A percentile compares a stretch with the other conserved stretches of the same genome.
Conservation (phyloP, 192 early-diverging fungal species). For the Dispira parvispora region DNA sequence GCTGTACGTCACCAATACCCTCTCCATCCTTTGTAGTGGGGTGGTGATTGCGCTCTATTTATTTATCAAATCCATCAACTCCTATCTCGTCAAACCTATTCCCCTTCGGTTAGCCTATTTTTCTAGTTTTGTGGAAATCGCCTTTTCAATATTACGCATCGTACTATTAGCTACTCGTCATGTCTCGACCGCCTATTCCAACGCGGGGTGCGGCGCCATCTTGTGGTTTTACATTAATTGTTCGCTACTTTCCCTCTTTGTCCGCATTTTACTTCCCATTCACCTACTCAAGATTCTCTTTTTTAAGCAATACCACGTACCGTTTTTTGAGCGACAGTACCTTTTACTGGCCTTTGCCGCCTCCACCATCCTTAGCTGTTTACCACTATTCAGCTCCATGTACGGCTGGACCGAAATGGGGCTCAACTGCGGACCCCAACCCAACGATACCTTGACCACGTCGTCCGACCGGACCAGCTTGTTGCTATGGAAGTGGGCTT, state of each 20-base stretch:
- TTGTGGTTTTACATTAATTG: constrained; percentile 6
- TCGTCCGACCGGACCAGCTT: not conserved
- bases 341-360: not conserved
- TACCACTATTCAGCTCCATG: constrained; percentile 2
- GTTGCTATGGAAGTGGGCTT: constrained; percentile 9
- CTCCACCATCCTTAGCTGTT: constrained; percentile 5
- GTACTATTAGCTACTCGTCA: not conserved
- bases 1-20: not conserved
- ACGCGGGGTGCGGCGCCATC: constrained; percentile 4
- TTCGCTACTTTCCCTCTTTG: constrained; percentile 6
- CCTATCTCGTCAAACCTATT: constrained; percentile 10
- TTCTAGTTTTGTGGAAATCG: constrained; percentile 3
- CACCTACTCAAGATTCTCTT: constrained; percentile 11
- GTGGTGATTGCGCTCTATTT: not conserved
- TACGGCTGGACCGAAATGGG: constrained; percentile 8
- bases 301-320: constrained; percentile 11
- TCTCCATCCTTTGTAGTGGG: constrained; percentile 1
- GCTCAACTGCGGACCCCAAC: not conserved
- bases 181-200: not conserved
- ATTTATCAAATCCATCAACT: constrained; percentile 2
- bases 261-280: constrained; percentile 5
- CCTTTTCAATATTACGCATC: not conserved
- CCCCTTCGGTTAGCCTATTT: constrained; percentile 1
- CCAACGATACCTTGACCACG: not conserved
- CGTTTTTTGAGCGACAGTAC: constrained; percentile 10